Base-by-base conservation (phyloP, 129 eudicot species). In the Centaurea solstitialis region DNA sequence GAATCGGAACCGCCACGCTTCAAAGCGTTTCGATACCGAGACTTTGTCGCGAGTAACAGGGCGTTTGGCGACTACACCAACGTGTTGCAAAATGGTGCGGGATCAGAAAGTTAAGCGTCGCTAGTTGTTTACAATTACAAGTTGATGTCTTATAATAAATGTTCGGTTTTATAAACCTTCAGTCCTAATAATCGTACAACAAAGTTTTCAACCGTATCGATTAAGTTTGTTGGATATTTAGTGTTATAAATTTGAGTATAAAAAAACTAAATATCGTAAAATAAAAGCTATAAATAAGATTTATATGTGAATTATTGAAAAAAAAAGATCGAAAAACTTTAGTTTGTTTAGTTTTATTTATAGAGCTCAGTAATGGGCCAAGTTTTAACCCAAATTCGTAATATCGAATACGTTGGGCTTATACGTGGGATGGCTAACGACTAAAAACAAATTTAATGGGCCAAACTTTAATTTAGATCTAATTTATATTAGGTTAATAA, bases 1-100 rank as follows among this genome's bases (percentile, higher is more conserved):
- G 93, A 90, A 65, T 28, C 65, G 35, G 91, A 91, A 72, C 94
- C 98, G 15, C 87, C 93, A 0, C 86, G 75, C 13, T 88, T 79
- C 70, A 77, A 77, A 45, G 68, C 92, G 2, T 39, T 53, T 7
- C 73, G 73, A 41, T 91, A 84, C 76, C 84, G 85, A 73, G 94
- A 93, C 0, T 93, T 70, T 68, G 85, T 91, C 35, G 22, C 69
- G 7, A 40, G 67, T 70, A 53, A 43, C 81, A 81, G 85, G 8
- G 90, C 89, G 35, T 91, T 86, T 75, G 92, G 91, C 21, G 82
- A 85, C 30, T 57, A 80, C 59, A 88, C 93, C n/a, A 26, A 47
- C 5, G 84, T 72, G 4, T 53, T 84, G 61, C 91, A 80, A 81
- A 82, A 80, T 24, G 79, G 74, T 73, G 74, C 28, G 66, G 39